phyloP scores from a whole-genome alignment of 148 eudicot species.

The Cornus controversa region DNA sequence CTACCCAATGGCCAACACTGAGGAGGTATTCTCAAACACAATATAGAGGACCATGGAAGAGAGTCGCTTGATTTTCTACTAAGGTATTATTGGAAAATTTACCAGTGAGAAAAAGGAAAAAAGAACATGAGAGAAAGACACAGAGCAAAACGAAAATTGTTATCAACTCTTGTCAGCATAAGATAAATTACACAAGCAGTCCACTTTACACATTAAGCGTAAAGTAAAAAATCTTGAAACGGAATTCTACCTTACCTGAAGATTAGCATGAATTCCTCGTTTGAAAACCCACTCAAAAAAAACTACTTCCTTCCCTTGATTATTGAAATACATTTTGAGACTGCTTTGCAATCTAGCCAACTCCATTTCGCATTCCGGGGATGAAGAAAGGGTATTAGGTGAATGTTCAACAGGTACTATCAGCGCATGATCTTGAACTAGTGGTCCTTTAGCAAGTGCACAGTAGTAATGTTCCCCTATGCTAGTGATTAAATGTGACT shows the following conservation, averaged over 20 bases:
- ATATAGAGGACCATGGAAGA: not conserved
- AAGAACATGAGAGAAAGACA: not conserved
- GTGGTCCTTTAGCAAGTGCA: constrained; percentile 89
- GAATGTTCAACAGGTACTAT: constrained; percentile 79
- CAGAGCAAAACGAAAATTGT: not conserved
- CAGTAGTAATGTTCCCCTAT: constrained; percentile 79
- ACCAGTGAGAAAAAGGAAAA: not conserved
- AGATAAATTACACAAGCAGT: not conserved
- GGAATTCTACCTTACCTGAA: constrained; percentile 50
- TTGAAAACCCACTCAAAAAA: constrained; percentile 88
- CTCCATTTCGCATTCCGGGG: constrained; percentile 70
- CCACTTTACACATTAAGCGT: not conserved
- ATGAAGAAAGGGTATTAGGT: constrained; percentile 58
- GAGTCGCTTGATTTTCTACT: not conserved
- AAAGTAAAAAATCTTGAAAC: not conserved
- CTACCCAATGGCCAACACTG: not conserved
- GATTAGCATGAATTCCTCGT: constrained; percentile 84
- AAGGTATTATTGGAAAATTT: not conserved
- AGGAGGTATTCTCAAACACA: not conserved
- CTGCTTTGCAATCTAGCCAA: constrained; percentile 60
- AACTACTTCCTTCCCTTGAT: constrained; percentile 63
- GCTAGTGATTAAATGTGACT: constrained; percentile 80
- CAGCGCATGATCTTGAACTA: constrained; percentile 81
- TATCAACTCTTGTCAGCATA: not conserved
- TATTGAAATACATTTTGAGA: constrained; percentile 56